Percentiles rank a stretch among this genome's conserved stretches.
Conservation (phyloP, 345 rosid species). For the Geranium rotundifolium region DNA sequence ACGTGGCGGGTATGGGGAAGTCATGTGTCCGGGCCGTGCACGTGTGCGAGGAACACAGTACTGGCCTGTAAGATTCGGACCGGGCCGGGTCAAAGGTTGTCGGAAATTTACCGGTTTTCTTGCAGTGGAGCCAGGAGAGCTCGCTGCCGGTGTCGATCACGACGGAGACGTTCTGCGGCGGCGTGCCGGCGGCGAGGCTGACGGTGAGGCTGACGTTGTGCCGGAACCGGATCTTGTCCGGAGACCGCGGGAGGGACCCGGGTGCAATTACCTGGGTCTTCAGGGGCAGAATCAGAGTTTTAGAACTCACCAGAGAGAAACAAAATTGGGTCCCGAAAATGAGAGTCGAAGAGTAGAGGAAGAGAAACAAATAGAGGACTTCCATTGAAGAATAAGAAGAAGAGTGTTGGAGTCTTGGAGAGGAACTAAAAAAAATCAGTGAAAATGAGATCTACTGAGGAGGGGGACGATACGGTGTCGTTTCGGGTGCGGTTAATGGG, state of each 20-base stretch:
- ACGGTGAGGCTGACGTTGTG: constrained; percentile 77
- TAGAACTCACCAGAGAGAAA: constrained; percentile 11
- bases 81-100: constrained; percentile 43
- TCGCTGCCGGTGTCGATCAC: constrained; percentile 91
- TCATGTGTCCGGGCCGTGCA: constrained; percentile 60
- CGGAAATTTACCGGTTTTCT: constrained; percentile 28
- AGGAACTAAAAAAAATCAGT: too few relatives aligned
- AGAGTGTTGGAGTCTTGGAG: not conserved
- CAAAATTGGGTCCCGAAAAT: constrained; percentile 13
- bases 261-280: constrained; percentile 34
- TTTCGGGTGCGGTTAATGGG: too few relatives aligned
- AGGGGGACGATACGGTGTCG: too few relatives aligned
- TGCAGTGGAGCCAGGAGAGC: constrained; percentile 88
- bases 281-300: constrained; percentile 44
- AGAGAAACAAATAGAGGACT: not conserved
- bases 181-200: constrained; percentile 66
- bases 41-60: constrained; percentile 58
- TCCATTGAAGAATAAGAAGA: not conserved
- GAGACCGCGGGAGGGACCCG: constrained; percentile 30
- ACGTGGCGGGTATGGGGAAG: constrained; percentile 71
- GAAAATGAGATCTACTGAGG: too few relatives aligned
- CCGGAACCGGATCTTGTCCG: constrained; percentile 67
- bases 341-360: constrained; percentile 12
- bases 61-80: constrained; percentile 50
- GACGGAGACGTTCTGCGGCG: constrained; percentile 82